These are phyloP conservation scores for Neofusicoccum cordaticola DNA, from an alignment of 2,329 filamentous ascomycete genomes.

Conservation along the genomic window DNA sequence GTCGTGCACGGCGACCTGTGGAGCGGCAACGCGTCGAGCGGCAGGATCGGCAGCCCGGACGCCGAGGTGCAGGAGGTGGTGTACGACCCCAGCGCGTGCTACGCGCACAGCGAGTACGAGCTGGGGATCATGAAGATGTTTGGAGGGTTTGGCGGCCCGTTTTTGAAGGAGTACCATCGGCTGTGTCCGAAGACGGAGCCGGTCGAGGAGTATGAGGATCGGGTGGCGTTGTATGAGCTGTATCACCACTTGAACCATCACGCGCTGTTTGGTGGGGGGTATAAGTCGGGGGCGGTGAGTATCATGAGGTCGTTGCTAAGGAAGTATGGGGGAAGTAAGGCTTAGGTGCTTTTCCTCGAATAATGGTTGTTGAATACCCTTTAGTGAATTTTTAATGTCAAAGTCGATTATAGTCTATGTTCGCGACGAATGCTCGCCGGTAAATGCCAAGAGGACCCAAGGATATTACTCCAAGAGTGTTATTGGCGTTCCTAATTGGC, in stretches of 20 bases:
- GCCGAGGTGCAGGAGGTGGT: slow-evolving; percentile 68
- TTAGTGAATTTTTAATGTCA: not conserved
- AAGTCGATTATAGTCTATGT: too few relatives aligned
- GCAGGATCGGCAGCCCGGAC: slow-evolving; percentile 55
- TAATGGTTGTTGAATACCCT: not conserved
- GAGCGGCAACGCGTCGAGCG: slow-evolving; percentile 76
- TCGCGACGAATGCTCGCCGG: too few relatives aligned
- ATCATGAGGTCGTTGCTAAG: slow-evolving; percentile 73
- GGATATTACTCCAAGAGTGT: too few relatives aligned
- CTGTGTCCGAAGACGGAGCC: slow-evolving; percentile 79
- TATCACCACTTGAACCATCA: slow-evolving; percentile 91
- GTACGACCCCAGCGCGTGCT: slow-evolving; percentile 77
- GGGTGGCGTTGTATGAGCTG: slow-evolving; percentile 77
- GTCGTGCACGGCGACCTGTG: slow-evolving; percentile 91
- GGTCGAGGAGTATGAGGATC: slow-evolving; percentile 77
- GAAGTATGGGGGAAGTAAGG: slow-evolving; percentile 56
- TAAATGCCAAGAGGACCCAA: too few relatives aligned
- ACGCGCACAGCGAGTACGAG: slow-evolving; percentile 86
- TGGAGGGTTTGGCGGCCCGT: slow-evolving; percentile 72
- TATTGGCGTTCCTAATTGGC: too few relatives aligned
- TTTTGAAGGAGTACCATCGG: slow-evolving; percentile 74
- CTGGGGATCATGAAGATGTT: slow-evolving; percentile 97
- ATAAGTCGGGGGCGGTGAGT: slow-evolving; percentile 69
- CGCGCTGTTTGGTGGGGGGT: slow-evolving; percentile 78
- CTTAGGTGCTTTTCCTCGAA: not conserved